Conservation (phyloP, 495 filamentous ascomycete species). For the Melanomma pulvis-pyrius region DNA sequence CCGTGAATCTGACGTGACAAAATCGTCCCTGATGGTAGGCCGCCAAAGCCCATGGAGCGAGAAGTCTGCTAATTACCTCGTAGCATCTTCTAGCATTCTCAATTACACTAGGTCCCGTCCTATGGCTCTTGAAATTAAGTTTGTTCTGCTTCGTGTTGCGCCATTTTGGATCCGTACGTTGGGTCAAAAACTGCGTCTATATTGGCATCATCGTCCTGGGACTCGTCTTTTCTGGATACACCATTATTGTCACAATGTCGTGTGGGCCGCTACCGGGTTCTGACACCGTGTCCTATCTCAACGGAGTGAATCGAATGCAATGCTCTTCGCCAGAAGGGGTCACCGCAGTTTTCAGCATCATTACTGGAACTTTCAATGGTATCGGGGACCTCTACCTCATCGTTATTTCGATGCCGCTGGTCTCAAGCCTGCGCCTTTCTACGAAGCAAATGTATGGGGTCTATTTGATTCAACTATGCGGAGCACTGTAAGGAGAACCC, state of each 20-base stretch:
- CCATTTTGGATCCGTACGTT: conserved; percentile 15
- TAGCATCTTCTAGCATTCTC: conserved; percentile 17
- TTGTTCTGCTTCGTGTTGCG: conserved; percentile 20
- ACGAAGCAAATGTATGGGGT: conserved; percentile 20
- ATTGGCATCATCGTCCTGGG: conserved; percentile 22
- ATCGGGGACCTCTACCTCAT: conserved; percentile 18
- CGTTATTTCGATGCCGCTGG: neutral
- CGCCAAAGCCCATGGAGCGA: neutral
- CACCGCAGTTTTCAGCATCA: conserved; percentile 12
- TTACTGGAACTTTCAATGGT: conserved; percentile 16
- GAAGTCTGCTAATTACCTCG: neutral
- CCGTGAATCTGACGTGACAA: neutral
- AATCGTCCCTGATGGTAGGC: conserved; percentile 12
- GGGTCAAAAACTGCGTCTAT: conserved; percentile 26
- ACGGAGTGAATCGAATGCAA: conserved; percentile 12
- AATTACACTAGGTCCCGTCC: conserved; percentile 19
- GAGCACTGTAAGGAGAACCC: conserved; percentile 9
- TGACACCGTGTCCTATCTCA: conserved; percentile 14
- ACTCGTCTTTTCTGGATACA: conserved; percentile 18
- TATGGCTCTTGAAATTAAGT: conserved; percentile 26
- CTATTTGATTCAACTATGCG: conserved; percentile 4
- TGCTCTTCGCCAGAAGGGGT: conserved; percentile 17
- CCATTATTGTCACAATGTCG: conserved; percentile 20
- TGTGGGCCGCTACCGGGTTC: conserved; percentile 24
- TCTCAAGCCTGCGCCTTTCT: conserved; percentile 1